Evolutionary conservation across 1,139 yeast species (phyloP), one percentile per base, ranked within the genome.

Genomic region (Suhomyces wounanorum): DNA sequence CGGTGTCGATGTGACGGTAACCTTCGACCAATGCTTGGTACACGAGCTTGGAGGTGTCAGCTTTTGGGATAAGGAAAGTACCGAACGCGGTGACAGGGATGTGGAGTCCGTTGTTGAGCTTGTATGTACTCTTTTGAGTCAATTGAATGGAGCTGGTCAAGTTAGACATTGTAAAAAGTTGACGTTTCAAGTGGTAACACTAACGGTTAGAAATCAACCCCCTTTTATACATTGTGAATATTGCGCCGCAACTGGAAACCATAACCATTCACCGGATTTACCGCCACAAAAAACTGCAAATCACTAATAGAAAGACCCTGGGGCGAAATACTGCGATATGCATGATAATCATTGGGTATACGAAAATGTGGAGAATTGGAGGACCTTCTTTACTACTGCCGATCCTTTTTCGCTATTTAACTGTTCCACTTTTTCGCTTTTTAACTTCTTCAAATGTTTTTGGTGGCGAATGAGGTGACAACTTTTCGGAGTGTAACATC

Each of bases 1-100:
- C 91, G 5, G 84, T 73, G 60, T 85, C 91, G 46, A 85, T 72
- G 58, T 85, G 91, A 55, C 95, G 79, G 64, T 87, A 87, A 0
- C 96, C 96, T 25, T 66, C 72, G 35, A 75, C 72, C 59, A 88
- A 73, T 1, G 82, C 81, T 21, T 66, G 58, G 55, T 71, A 69
- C 2, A 73, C 76, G 40, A 68, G 59, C 6, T 65, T 67, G 25
- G 52, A 53, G 25, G 76, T 62, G 13, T 65, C 63, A 0, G 55
- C 55, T 3, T 49, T 52, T 1, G 73, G 65, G 26, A 73, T 54
- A 30, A 55, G 59, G 59, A 66, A 74, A 28, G 68, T 66, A 3
- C 81, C 79, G 52, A 60, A 73, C 5, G 75, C 79, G 31, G 75
- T 63, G n/a, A 68, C 72, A 1, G 80, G 80, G 43, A 75, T 75